A percentile compares a stretch with the other conserved stretches of the same genome.
Conservation (phyloP, 164 flowering plant species). For the Chloranthus sessilifolius region DNA sequence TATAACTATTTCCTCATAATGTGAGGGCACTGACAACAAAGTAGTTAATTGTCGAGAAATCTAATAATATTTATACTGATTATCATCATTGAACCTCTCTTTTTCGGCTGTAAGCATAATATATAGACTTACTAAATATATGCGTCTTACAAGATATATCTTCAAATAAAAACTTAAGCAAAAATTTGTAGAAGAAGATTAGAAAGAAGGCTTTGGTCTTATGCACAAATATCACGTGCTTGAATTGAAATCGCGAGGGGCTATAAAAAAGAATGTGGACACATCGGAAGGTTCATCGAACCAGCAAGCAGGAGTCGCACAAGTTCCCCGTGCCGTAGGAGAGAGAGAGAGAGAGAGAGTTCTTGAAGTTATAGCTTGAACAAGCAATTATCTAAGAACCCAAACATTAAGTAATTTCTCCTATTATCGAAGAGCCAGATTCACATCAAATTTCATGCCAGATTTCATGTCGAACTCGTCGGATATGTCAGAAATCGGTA, state of each 20-base stretch:
- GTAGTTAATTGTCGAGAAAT: no score
- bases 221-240: conserved; percentile 32
- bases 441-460: background rate
- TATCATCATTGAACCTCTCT: no score
- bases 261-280: background rate
- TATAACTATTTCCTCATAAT: no score
- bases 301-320: background rate
- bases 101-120: no score
- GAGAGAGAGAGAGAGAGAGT: no score
- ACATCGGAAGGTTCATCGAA: background rate
- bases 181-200: no score
- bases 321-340: conserved; percentile 6
- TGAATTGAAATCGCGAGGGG: conserved; percentile 7
- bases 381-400: background rate
- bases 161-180: no score
- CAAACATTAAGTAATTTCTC: background rate
- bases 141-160: no score
- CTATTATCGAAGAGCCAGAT: background rate
- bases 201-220: no score
- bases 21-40: no score
- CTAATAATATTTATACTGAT: no score
- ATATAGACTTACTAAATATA: no score
- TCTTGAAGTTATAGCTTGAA: background rate
- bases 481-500: conserved; percentile 24
- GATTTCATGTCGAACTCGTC: conserved; percentile 30